Base-by-base conservation (phyloP, 2,329 filamentous ascomycete genomes). In the Paecilomyces dactylethromorphus region DNA sequence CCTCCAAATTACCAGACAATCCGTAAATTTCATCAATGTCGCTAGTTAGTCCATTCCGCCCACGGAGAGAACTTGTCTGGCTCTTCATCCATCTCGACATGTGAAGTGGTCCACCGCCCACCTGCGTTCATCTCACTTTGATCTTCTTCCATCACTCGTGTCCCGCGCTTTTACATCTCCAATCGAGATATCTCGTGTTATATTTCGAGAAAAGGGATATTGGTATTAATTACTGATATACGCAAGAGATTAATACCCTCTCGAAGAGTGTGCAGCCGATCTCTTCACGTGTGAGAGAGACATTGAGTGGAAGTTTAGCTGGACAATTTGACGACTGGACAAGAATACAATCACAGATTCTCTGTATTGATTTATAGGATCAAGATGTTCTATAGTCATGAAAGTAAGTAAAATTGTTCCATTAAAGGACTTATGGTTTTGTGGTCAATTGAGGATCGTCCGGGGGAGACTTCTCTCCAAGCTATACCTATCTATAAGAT, bases 361-460 rank as follows among this genome's bases (percentile, higher is more conserved):
- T n/a, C 4, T 21, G 15, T 3, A n/a, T 45, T 45, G 39, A 45
- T 8, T n/a, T 15, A 33, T 35, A 10, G 22, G 35, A 13, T 31
- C 60, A 65, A 60, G 59, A 97, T 97, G 92, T 97, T 97, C 73
- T 97, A 96, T 78, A 95, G 90, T 68, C 91, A 96, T 77, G 92
- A 97, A 76, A 91, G 93, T 94, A 79, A 71, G 87, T n/a, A n/a
- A 52, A 21, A 11, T 56, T 12, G 35, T 58, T 29, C 26, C 5
- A 3, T 29, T 29, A 1, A 5, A 29, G 26, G 2, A 29, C 26
- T 29, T 7, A 7, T 5, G 4, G 26, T 29, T 29, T 7, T 29
- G 26, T 29, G 5, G 26, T 29, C 26, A 29, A 29, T 29, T 29
- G 26, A 7, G 33, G 56, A 18, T 52, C n/a, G 15, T 50, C 13